Conservation (phyloP, 148 eudicot genomes). For the Heliamphora exappendiculata region DNA sequence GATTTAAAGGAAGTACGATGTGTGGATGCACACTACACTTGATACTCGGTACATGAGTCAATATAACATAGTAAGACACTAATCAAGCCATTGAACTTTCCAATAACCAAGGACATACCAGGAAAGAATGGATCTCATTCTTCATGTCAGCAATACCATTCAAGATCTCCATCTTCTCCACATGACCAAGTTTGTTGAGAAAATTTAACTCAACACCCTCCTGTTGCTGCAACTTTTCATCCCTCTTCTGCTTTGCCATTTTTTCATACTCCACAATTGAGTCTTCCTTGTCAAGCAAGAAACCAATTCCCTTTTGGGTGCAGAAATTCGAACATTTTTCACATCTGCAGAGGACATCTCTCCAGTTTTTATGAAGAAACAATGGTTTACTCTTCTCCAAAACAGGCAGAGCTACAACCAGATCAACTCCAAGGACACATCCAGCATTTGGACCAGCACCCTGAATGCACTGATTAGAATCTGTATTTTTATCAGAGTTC, state of each 20-base stretch:
- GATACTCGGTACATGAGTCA: neutral
- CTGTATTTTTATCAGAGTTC: constrained; percentile 14
- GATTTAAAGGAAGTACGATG: no score
- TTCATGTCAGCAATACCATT: constrained; percentile 89
- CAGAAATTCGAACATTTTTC: constrained; percentile 52
- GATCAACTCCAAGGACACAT: constrained; percentile 56
- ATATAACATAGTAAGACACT: neutral
- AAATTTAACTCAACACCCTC: constrained; percentile 57
- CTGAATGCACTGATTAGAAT: constrained; percentile 21
- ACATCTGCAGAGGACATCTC: constrained; percentile 67
- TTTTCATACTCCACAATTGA: constrained; percentile 88
- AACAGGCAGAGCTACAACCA: constrained; percentile 31
- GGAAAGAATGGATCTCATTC: constrained; percentile 62
- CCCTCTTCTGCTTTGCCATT: constrained; percentile 74
- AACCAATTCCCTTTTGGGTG: constrained; percentile 46
- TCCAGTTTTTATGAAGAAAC: constrained; percentile 76
- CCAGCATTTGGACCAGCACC: constrained; percentile 32
- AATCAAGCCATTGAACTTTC: neutral
- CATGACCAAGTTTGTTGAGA: constrained; percentile 77
- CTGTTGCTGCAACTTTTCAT: constrained; percentile 69
- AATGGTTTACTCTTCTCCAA: constrained; percentile 38
- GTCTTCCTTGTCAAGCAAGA: constrained; percentile 77
- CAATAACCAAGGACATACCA: constrained; percentile 39
- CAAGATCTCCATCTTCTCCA: constrained; percentile 79
- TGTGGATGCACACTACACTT: no score